A percentile compares a stretch with the other conserved stretches of the same genome.
phyloP scores from a whole-genome alignment of 345 rosid genomes.

The Aquilaria yunnanensis region DNA sequence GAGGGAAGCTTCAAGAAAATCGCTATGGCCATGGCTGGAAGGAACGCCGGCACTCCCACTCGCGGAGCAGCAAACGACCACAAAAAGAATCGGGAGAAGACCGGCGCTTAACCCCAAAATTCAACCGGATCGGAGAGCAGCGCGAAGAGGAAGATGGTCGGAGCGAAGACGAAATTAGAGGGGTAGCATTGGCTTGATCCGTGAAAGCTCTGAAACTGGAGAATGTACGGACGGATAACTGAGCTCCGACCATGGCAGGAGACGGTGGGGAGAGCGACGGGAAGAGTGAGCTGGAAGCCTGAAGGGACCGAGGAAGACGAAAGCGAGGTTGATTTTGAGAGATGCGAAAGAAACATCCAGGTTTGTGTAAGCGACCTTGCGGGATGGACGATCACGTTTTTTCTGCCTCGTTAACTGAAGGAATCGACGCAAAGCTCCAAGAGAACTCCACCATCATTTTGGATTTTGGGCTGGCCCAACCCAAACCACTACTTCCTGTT shows the following conservation, averaged over 20 bases:
- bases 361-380: too few relatives aligned
- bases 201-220: slow-evolving; percentile 14
- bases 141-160: slow-evolving; percentile 8
- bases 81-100: slow-evolving; percentile 17
- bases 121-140: slow-evolving; percentile 23
- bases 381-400: too few relatives aligned
- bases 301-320: too few relatives aligned
- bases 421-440: too few relatives aligned
- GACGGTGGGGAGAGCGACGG: neutral
- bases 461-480: too few relatives aligned
- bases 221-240: slow-evolving; percentile 22
- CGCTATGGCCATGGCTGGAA: slow-evolving; percentile 34
- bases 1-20: slow-evolving; percentile 70
- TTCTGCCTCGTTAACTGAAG: too few relatives aligned
- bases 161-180: slow-evolving; percentile 11
- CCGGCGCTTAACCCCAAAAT: slow-evolving; percentile 15
- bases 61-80: slow-evolving; percentile 39
- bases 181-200: slow-evolving; percentile 16
- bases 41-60: slow-evolving; percentile 39
- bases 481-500: too few relatives aligned
- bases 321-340: too few relatives aligned
- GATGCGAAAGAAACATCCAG: too few relatives aligned
- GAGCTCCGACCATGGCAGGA: slow-evolving; percentile 38
- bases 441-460: too few relatives aligned
- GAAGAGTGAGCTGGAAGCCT: neutral